A percentile compares a stretch with the other conserved stretches of the same genome.
These are phyloP conservation scores for Penicillium concentricum DNA, from an alignment of 2,329 filamentous ascomycete genomes.

Conservation along the genomic window DNA sequence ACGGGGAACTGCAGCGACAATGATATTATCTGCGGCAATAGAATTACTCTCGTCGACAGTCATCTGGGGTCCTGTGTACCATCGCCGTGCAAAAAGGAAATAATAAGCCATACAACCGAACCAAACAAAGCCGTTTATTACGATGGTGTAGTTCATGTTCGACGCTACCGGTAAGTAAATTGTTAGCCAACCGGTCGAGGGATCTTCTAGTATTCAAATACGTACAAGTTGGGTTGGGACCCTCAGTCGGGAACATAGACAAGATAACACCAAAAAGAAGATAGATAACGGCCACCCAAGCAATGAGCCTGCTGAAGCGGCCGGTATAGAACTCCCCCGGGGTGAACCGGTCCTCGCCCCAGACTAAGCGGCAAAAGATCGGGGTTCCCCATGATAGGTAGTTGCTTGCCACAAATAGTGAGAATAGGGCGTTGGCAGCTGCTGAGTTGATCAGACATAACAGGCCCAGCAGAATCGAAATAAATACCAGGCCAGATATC, in stretches of 20 bases:
- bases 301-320: constrained; percentile 52
- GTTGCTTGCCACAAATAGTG: constrained; percentile 55
- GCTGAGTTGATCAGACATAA: constrained; percentile 59
- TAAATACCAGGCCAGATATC: constrained; percentile 54
- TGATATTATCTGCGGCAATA: neutral
- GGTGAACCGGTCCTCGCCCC: constrained; percentile 58
- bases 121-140: constrained; percentile 62
- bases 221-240: constrained; percentile 52
- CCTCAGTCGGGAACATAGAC: constrained; percentile 59
- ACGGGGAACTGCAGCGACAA: no score
- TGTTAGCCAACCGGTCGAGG: neutral
- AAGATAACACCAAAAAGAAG: constrained; percentile 56
- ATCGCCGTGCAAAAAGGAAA: constrained; percentile 56
- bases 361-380: constrained; percentile 58
- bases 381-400: constrained; percentile 61
- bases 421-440: constrained; percentile 60
- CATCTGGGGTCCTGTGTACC: constrained; percentile 61
- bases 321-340: constrained; percentile 63
- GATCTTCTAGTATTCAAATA: neutral
- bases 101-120: constrained; percentile 57
- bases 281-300: constrained; percentile 55
- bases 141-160: constrained; percentile 64
- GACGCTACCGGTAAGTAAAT: constrained; percentile 29
- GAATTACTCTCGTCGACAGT: constrained; percentile 45
- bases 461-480: constrained; percentile 56